Evolutionary conservation across 1,139 yeast species (phyloP), one percentile per base, ranked within the genome.

Genomic region (Blastobotrys buckinghamii): DNA sequence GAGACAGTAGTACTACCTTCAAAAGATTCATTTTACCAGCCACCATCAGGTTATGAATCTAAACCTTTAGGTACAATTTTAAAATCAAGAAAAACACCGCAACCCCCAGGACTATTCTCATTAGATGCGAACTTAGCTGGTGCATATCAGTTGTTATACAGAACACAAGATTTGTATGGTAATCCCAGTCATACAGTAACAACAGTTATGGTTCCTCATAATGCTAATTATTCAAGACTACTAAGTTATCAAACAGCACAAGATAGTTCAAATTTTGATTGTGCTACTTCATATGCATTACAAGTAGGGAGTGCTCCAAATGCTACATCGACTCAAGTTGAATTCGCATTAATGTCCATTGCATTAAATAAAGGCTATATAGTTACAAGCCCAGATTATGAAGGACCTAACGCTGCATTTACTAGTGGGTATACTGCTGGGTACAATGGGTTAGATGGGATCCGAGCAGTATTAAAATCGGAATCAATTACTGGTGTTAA

Each of bases 261-360:
- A 45, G 66, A 63, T 47, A 41, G 64, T 15, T 53, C 55, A n/a
- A 52, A 47, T 48, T 45, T 59, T 35, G 55, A 56, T 44, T 62
- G 66, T 45, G 56, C 63, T 33, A 64, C 66, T 16, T 59, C 64
- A n/a, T 63, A 60, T 46, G 45, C 52, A n/a, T 34, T 57, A 26
- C 53, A 52, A 42, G 27, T 30, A 30, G 33, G 33, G 9, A 9
- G 27, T 44, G 39, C 5, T n/a, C 33, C 15, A 5, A 22, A 22
- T 24, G 36, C 36, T 10, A 32, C 32, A 17, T 40, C 43, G 20
- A 35, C 42, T 4, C 47, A 48, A 16, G 16, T 44, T 17, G 32
- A 35, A 29, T 16, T 40, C 52, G 26, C 54, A 45, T 24, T 46
- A 36, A 12, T 39, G 47, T 59, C 48, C 44, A 49, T 39, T 42